phyloP scores from a whole-genome alignment of 2,329 filamentous ascomycete genomes.

The Pseudomassariella vexata region DNA sequence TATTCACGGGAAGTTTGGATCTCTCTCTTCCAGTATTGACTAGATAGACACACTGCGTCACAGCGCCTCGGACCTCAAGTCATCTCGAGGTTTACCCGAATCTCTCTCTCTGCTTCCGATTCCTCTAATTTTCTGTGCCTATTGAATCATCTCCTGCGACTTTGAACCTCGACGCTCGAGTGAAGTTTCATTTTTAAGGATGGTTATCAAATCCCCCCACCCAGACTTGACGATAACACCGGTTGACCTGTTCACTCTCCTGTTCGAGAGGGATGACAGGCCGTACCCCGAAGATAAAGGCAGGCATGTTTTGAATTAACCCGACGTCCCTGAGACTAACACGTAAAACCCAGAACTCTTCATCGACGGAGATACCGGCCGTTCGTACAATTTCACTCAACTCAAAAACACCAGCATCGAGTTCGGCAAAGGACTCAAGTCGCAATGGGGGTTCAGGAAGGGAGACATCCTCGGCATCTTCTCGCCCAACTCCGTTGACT shows the following conservation, averaged over 20 bases:
- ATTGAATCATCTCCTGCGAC: too few species aligned
- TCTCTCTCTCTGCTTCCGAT: too few species aligned
- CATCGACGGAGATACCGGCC: constrained; percentile 64
- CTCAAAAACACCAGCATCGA: constrained; percentile 59
- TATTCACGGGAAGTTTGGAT: too few species aligned
- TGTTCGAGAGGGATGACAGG: constrained; percentile 65
- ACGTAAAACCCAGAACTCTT: constrained; percentile 66
- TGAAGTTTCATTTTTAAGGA: too few species aligned
- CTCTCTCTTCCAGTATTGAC: too few species aligned
- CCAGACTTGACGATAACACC: constrained; percentile 63
- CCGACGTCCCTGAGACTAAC: constrained; percentile 9
- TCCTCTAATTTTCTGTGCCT: too few species aligned
- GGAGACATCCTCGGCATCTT: constrained; percentile 80
- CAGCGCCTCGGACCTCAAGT: too few species aligned
- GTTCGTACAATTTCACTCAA: constrained; percentile 64
- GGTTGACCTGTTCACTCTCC: constrained; percentile 70
- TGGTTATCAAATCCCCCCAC: constrained; percentile 68
- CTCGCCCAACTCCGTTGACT: constrained; percentile 83
- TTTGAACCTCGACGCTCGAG: too few species aligned
- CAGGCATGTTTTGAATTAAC: constrained; percentile 27
- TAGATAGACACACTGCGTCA: too few species aligned
- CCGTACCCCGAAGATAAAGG: constrained; percentile 68
- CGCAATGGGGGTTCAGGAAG: constrained; percentile 71
- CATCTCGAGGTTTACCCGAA: too few species aligned
- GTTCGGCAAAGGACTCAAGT: constrained; percentile 77